Evolutionary conservation across 2,329 filamentous ascomycete species (phyloP).

Genomic region (Pestalotiopsis sp.): DNA sequence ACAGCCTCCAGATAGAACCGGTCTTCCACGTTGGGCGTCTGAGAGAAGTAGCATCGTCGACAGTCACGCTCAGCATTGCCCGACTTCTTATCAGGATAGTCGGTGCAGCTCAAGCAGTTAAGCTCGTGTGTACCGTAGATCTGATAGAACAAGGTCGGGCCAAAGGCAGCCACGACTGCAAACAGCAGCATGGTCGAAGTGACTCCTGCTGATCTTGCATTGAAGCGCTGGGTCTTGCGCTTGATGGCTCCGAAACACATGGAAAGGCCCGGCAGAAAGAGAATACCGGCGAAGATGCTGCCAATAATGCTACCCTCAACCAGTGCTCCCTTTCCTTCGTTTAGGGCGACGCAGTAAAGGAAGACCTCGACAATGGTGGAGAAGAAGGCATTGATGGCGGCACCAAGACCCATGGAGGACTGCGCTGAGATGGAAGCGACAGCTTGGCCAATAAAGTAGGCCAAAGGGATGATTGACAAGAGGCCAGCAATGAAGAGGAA

Average conservation of each 20-base stretch:
- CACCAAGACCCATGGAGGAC: slow-evolving; percentile 96
- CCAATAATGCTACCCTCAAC: slow-evolving; percentile 97
- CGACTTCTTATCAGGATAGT: slow-evolving; percentile 41
- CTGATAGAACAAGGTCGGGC: slow-evolving; percentile 96
- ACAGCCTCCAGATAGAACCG: slow-evolving; percentile 90
- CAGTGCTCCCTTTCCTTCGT: slow-evolving; percentile 87
- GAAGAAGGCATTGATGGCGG: slow-evolving; percentile 97
- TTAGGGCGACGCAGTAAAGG: slow-evolving; percentile 91
- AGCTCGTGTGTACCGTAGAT: slow-evolving; percentile 98
- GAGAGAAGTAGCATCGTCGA: slow-evolving; percentile 90
- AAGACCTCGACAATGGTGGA: slow-evolving; percentile 97
- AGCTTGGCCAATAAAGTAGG: slow-evolving; percentile 98
- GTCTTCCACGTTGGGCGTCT: slow-evolving; percentile 81
- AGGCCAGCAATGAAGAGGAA: slow-evolving; percentile 85
- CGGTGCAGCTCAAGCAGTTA: slow-evolving; percentile 72
- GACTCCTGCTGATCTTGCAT: slow-evolving; percentile 92
- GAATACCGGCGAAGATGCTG: slow-evolving; percentile 94
- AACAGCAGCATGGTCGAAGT: slow-evolving; percentile 98
- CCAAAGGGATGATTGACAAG: slow-evolving; percentile 91
- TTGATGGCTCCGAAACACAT: slow-evolving; percentile 99
- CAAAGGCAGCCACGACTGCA: slow-evolving; percentile 91
- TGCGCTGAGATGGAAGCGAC: slow-evolving; percentile 98
- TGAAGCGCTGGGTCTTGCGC: slow-evolving; percentile 97
- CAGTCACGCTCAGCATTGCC: slow-evolving; percentile 69
- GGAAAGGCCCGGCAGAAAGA: slow-evolving; percentile 91